Conservation (phyloP, 805 yeast species). For the Yarrowia sp. region DNA sequence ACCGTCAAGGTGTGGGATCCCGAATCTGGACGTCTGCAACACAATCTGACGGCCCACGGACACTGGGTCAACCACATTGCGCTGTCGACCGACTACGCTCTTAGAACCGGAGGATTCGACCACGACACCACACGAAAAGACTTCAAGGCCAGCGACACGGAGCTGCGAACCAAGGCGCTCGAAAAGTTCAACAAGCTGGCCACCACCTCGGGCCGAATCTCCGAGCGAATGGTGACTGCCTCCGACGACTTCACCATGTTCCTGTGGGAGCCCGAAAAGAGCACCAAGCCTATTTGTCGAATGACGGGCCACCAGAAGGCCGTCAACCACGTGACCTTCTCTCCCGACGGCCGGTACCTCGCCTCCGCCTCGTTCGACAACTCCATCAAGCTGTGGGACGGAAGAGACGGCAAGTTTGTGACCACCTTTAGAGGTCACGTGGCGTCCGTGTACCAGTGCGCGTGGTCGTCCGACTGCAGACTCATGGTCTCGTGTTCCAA, state of each 20-base stretch:
- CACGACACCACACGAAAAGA: slow-evolving; percentile 59
- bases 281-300: slow-evolving; percentile 83
- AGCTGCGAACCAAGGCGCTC: slow-evolving; percentile 63
- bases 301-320: slow-evolving; percentile 98
- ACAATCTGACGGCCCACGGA: slow-evolving; percentile 85
- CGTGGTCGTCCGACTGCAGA: slow-evolving; percentile 97
- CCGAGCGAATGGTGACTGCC: slow-evolving; percentile 90
- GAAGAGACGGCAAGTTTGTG: slow-evolving; percentile 85
- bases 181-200: slow-evolving; percentile 69
- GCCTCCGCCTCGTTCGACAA: slow-evolving; percentile 96
- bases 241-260: slow-evolving; percentile 98
- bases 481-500: slow-evolving; percentile 91
- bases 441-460: slow-evolving; percentile 95
- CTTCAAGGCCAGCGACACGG: slow-evolving; percentile 51
- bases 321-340: slow-evolving; percentile 93
- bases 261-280: slow-evolving; percentile 88
- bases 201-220: slow-evolving; percentile 58
- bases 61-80: slow-evolving; percentile 98
- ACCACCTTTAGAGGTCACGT: slow-evolving; percentile 96
- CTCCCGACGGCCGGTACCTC: slow-evolving; percentile 91
- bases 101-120: slow-evolving; percentile 88
- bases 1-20: slow-evolving; percentile 93
- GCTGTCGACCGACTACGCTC: slow-evolving; percentile 85
- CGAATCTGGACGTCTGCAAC: slow-evolving; percentile 74
- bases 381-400: slow-evolving; percentile 96